Percentiles rank a stretch among this genome's conserved stretches.
Conservation (phyloP, 2,329 filamentous ascomycete species). For the Orbilia blumenaviensis region DNA sequence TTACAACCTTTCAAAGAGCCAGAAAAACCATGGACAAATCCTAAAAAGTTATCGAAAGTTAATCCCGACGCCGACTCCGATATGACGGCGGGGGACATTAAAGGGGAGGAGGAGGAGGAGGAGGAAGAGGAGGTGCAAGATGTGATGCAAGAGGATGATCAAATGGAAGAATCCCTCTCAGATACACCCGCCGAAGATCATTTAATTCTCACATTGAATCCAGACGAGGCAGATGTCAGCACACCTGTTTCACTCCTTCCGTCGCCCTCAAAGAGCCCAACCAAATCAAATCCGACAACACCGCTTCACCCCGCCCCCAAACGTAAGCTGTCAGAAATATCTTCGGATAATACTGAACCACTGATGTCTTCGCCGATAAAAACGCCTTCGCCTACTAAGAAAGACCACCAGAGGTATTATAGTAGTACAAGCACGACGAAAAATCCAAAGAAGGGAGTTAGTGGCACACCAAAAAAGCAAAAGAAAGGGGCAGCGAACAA, state of each 20-base stretch:
- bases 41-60: constrained; percentile 40
- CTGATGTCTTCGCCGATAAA: constrained; percentile 57
- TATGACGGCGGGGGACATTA: constrained; percentile 21
- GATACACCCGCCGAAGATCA: constrained; percentile 52
- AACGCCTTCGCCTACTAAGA: constrained; percentile 55
- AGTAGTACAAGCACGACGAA: constrained; percentile 45
- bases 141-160: constrained; percentile 3
- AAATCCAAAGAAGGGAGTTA: constrained; percentile 49
- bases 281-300: constrained; percentile 57
- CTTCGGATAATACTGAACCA: constrained; percentile 53
- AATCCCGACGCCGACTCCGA: constrained; percentile 22
- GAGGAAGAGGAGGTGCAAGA: constrained; percentile 39
- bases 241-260: constrained; percentile 22
- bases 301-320: constrained; percentile 48
- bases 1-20: constrained; percentile 49
- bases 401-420: constrained; percentile 44
- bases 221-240: constrained; percentile 1
- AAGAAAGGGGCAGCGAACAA: constrained; percentile 57
- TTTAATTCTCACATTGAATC: constrained; percentile 1
- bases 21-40: constrained; percentile 50
- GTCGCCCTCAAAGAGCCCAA: constrained; percentile 56
- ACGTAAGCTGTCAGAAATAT: constrained; percentile 39
- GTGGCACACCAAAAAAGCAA: constrained; percentile 54
- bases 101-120: constrained; percentile 42
- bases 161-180: constrained; percentile 56